phyloP scores from a whole-genome alignment of 768 basidiomycete genomes.

The Royoungia palumana region DNA sequence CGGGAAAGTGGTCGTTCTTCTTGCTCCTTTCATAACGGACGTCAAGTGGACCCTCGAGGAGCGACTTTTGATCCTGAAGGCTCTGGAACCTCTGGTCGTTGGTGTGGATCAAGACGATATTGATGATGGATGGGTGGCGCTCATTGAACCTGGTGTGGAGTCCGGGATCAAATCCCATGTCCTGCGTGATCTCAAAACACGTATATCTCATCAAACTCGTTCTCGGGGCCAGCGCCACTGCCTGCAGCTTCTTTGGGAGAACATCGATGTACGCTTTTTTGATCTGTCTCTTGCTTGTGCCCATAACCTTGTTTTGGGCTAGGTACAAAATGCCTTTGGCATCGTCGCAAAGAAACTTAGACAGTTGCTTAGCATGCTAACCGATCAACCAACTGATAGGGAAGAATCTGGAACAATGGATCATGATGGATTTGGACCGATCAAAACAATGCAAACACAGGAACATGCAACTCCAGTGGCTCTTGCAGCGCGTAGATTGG shows the following conservation, averaged over 20 bases:
- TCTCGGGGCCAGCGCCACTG: constrained; percentile 28
- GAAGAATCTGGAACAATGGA: constrained; percentile 37
- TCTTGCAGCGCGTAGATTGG: constrained; percentile 33
- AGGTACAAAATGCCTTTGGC: constrained; percentile 54
- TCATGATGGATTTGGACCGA: constrained; percentile 56
- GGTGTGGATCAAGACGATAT: constrained; percentile 31
- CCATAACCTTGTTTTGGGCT: background rate
- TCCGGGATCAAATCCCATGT: constrained; percentile 65
- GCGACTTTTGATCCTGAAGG: constrained; percentile 59
- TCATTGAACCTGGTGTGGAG: constrained; percentile 43
- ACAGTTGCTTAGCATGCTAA: constrained; percentile 39
- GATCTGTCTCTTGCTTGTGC: background rate
- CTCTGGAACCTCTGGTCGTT: constrained; percentile 62
- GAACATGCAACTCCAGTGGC: constrained; percentile 27
- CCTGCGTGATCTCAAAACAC: constrained; percentile 36
- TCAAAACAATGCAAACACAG: constrained; percentile 38
- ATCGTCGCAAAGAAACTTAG: constrained; percentile 35
- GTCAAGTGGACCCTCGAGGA: constrained; percentile 57
- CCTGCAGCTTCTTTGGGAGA: constrained; percentile 66
- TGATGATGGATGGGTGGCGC: constrained; percentile 39
- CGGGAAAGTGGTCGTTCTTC: constrained; percentile 48
- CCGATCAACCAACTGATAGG: constrained; percentile 15
- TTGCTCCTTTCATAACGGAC: constrained; percentile 39
- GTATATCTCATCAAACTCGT: constrained; percentile 7
- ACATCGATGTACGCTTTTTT: constrained; percentile 55